Base-by-base conservation (phyloP, 2,329 filamentous ascomycete genomes). In the Chaetomiaceae sp. region DNA sequence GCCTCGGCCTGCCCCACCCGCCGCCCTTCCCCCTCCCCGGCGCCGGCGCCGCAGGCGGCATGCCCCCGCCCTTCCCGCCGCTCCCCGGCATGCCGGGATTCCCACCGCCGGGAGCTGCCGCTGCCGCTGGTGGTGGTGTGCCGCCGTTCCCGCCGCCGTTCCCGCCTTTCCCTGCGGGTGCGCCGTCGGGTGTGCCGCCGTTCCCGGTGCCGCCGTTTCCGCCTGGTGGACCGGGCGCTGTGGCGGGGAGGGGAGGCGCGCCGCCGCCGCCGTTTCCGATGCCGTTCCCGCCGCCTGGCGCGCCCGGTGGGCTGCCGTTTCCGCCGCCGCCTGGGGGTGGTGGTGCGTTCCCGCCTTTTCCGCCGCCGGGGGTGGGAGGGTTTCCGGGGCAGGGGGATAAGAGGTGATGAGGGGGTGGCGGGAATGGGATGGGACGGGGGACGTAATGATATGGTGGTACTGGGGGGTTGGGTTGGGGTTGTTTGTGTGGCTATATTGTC, bases 21-120 rank as follows among this genome's bases (percentile, higher is more conserved):
- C 51, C 69, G 69, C 39, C 75, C 69, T 33, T 74, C 75, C 52
- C 73, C 71, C 6, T 34, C 4, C 17, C 34, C 27, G 4, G 10
- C 27, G 27, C 11, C 27, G 27, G 4, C 9, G 27, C 27, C 9
- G 26, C 10, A 12, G 29, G 29, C 14, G 29, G 29, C 9, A n/a
- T 32, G 12, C 29, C 29, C 12, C 29, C 41, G 8, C 35, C 50
- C 4, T 43, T 43, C 29, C 29, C 29, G 29, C 29, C 29, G 7
- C 7, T 30, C 27, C 27, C 27, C 6, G 27, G 27, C 22, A 24
- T 24, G 22, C 22, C 22, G 22, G 6, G 6, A 5, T 24, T 24
- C 22, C 22, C 22, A n/a, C n/a, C n/a, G n/a, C n/a, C n/a, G n/a
- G n/a, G n/a, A n/a, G n/a, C n/a, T n/a, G n/a, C n/a, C n/a, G n/a